Evolutionary conservation across 257 asterid genomes (phyloP).

Genomic region (Nicotiana obtusifolia): DNA sequence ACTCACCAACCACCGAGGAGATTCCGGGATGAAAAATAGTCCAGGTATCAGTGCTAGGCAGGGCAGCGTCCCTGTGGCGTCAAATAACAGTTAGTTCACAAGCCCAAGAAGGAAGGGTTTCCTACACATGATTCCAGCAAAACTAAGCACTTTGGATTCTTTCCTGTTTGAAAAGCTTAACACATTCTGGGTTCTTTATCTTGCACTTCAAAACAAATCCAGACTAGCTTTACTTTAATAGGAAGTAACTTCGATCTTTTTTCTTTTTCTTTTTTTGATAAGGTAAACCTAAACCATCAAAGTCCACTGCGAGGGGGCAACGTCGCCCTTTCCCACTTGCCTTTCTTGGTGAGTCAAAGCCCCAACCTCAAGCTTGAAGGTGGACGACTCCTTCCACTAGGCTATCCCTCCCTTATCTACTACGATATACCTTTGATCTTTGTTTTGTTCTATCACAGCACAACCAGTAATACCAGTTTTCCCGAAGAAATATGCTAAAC

Average conservation of each 20-base stretch:
- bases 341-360: not conserved
- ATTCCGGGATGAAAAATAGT: slow-evolving; percentile 41
- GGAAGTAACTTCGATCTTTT: not conserved
- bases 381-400: not conserved
- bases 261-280: not conserved
- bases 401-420: not conserved
- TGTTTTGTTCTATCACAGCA: not conserved
- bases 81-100: not conserved
- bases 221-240: not conserved
- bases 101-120: not conserved
- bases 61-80: slow-evolving; percentile 15
- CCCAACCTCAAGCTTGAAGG: not conserved
- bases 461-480: not conserved
- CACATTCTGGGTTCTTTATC: not conserved
- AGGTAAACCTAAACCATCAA: not conserved
- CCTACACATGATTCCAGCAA: not conserved
- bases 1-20: slow-evolving; percentile 99
- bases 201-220: not conserved
- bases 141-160: not conserved
- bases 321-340: not conserved
- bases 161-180: not conserved
- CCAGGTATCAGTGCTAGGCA: slow-evolving; percentile 36
- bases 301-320: not conserved
- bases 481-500: not conserved
- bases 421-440: not conserved